Evolutionary conservation across 139 green algal species (phyloP).

Genomic region (Micractinium conductrix): DNA sequence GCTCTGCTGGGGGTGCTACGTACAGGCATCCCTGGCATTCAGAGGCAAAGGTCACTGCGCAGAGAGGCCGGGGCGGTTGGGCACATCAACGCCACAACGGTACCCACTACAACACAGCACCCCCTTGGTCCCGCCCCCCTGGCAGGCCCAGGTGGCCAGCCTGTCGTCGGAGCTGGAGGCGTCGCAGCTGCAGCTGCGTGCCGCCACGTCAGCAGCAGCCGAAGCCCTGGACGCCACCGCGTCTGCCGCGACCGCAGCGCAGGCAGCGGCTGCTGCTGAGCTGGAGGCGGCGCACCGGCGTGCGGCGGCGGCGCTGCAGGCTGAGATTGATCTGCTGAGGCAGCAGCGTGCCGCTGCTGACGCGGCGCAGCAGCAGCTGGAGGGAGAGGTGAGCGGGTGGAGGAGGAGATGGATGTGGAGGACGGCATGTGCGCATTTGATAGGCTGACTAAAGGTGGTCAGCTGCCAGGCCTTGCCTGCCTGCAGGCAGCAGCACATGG

Average conservation of each 20-base stretch:
- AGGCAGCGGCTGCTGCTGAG: conserved; percentile 4
- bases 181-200: conserved; percentile 25
- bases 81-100: no score
- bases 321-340: conserved; percentile 33
- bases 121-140: neutral
- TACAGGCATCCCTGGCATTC: neutral
- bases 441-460: no score
- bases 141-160: conserved; percentile 35
- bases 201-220: conserved; percentile 11
- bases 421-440: no score
- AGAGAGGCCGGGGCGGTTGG: no score
- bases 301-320: conserved; percentile 19
- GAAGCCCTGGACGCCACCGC: conserved; percentile 18
- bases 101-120: neutral
- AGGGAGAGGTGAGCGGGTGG: conserved; percentile 28
- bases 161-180: conserved; percentile 45
- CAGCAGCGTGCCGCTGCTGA: conserved; percentile 41
- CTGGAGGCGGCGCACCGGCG: conserved; percentile 34
- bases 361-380: conserved; percentile 15
- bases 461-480: neutral
- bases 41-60: no score
- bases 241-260: conserved; percentile 12
- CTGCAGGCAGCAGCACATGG: neutral
- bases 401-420: neutral
- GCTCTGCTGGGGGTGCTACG: no score